Conservation (phyloP, 768 basidiomycete genomes). For the Fistulinella prunicolor region DNA sequence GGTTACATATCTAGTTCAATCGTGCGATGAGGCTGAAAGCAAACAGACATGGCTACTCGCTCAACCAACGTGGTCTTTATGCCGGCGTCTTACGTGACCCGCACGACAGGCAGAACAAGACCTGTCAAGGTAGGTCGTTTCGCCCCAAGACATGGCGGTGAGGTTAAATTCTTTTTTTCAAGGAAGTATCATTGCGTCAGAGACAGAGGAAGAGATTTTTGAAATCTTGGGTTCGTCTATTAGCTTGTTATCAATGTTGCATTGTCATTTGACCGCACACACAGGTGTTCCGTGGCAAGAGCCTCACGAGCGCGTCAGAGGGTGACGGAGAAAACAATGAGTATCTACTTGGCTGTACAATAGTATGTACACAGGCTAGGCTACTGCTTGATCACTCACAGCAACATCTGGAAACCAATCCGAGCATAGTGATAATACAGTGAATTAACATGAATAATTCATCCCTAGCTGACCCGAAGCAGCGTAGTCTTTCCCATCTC, state of each 20-base stretch:
- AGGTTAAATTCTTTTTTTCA: neutral
- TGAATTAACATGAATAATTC: too few relatives aligned
- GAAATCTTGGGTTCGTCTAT: slow-evolving; percentile 49
- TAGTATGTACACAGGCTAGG: neutral
- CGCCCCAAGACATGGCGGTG: neutral
- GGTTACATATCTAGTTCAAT: slow-evolving; percentile 93
- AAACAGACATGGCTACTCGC: slow-evolving; percentile 70
- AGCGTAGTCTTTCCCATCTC: too few relatives aligned
- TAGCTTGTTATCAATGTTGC: neutral
- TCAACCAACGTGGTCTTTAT: slow-evolving; percentile 86
- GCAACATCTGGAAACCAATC: too few relatives aligned
- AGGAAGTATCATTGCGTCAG: slow-evolving; percentile 74
- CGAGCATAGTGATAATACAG: too few relatives aligned
- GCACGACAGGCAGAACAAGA: slow-evolving; percentile 55
- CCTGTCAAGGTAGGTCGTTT: slow-evolving; percentile 49
- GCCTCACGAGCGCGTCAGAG: slow-evolving; percentile 68
- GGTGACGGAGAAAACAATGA: too few relatives aligned
- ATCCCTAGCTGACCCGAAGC: too few relatives aligned
- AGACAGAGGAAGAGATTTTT: slow-evolving; percentile 88
- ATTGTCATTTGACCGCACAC: neutral
- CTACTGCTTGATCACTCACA: too few relatives aligned
- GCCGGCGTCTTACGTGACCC: slow-evolving; percentile 70
- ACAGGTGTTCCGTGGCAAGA: slow-evolving; percentile 76
- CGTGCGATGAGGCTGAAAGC: slow-evolving; percentile 86
- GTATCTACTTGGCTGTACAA: too few relatives aligned